Evolutionary conservation across 2,329 filamentous ascomycete species (phyloP), one percentile per base, ranked within the genome.

Genomic region (Neonectria neomacrospora): DNA sequence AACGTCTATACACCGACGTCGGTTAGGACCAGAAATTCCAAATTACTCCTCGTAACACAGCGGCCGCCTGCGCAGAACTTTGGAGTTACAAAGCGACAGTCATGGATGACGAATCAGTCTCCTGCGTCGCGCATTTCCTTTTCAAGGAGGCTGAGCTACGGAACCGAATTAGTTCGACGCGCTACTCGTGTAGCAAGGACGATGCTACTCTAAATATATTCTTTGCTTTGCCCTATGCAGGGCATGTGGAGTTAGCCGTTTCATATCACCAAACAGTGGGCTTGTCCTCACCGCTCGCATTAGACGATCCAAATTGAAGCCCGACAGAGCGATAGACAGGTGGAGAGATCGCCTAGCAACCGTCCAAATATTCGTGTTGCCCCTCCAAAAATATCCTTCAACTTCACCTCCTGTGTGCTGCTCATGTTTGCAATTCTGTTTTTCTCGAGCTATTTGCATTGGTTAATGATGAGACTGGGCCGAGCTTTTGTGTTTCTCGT

Each of bases 51-150:
- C 18, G 39, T 16, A 39, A 41, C 8, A n/a, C 11, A 22, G 42
- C 20, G 42, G 22, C 42, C 42, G 42, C 42, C 16, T 12, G 14
- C 8, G 42, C 42, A 45, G 20, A 23, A 22, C 20, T 23, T 8
- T 26, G 4, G 34, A 44, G 8, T 59, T 45, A 59, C 41, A 54
- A 34, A 59, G 56, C 56, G 22, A 28, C 7, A 48, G 48, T 59
- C 6, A 54, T 37, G 16, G 45, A 45, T 59, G 39, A 59, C 56
- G 56, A 26, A 53, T 30, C 11, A 52, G 56, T 14, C 28, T 26
- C 5, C 50, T 23, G 22, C 41, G 45, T 30, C 39, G n/a, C 7
- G 2, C 22, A 23, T 45, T 23, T 26, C 5, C 22, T 5, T 45
- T 45, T 45, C 12, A n/a, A 32, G 48, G 41, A 52, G 53, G 20